Base-by-base conservation (phyloP, 2,329 filamentous ascomycete species). In the Colletotrichum sp. region DNA sequence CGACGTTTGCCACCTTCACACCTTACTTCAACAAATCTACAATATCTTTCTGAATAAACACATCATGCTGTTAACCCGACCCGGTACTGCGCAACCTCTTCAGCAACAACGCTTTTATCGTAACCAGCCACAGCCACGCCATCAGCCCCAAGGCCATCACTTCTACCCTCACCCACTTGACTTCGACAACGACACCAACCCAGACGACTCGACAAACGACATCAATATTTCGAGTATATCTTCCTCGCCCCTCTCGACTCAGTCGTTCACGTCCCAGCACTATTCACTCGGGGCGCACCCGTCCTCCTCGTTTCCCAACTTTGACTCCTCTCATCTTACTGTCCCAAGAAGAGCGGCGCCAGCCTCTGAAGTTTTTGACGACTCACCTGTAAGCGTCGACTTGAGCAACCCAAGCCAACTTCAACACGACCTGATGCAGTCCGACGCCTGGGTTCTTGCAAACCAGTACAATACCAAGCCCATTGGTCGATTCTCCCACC, bases 401-500 rank as follows among this genome's bases (percentile, higher is more conserved):
- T 30, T 68, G 6, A 62, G 16, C 13, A 72, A 39, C 30, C 8
- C 25, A 6, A 68, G 22, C 29, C 55, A 71, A 9, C 22, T 70
- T 6, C 57, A 72, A 9, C 67, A 79, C 69, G 80, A 82, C 66
- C 80, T 83, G 39, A 87, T 87, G 87, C 86, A 87, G 79, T 81
- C 86, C 30, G 87, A 89, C 72, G 68, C 83, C 16, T 89, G 86
- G 86, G 81, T 84, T 71, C 77, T 80, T 27, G 77, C 82, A 71
- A 81, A 82, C 75, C 86, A 86, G 76, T 82, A 85, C 76, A 85
- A 84, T 49, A 82, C 84, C 27, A 85, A 85, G 80, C 78, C 81
- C 12, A 77, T 83, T 52, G 82, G 83, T 72, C 85, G 86, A 19
- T 81, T 87, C 49, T 80, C 86, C 30, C 91, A 93, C 79, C 87